Evolutionary conservation across 768 basidiomycete genomes (phyloP).

Genomic region (Imleria badia): DNA sequence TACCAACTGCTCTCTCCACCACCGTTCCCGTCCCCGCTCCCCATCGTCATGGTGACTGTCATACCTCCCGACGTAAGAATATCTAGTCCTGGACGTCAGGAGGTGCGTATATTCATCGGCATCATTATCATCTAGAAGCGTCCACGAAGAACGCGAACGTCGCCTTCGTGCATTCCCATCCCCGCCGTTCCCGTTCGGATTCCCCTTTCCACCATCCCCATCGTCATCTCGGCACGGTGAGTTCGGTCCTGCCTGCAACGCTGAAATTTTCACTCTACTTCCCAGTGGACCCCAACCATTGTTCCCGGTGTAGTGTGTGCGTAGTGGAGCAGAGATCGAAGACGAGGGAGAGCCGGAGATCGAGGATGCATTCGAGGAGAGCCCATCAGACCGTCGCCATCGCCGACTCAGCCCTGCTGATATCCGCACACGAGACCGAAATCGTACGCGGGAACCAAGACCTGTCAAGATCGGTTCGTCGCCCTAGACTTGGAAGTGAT

Average conservation of each 20-base stretch:
- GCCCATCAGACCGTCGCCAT: conserved; percentile 33
- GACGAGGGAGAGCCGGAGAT: conserved; percentile 69
- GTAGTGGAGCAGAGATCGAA: conserved; percentile 79
- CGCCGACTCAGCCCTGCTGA: conserved; percentile 62
- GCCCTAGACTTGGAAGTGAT: conserved; percentile 10
- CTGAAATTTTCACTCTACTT: conserved; percentile 45
- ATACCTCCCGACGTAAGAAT: conserved; percentile 20
- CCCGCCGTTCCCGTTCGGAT: background rate
- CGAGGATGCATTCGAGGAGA: conserved; percentile 36
- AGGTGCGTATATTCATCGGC: conserved; percentile 42
- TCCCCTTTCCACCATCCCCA: background rate
- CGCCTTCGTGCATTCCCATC: background rate
- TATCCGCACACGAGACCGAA: conserved; percentile 76
- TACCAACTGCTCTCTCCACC: conserved; percentile 44
- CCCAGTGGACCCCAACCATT: conserved; percentile 64
- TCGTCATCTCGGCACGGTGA: background rate
- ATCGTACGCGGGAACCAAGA: conserved; percentile 48
- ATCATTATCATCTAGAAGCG: conserved; percentile 12
- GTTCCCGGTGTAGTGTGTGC: conserved; percentile 50
- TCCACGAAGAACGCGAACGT: conserved; percentile 4
- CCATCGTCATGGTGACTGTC: conserved; percentile 16
- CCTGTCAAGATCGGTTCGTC: conserved; percentile 14
- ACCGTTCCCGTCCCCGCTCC: conserved; percentile 37
- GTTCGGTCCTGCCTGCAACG: conserved; percentile 7
- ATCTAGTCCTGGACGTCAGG: conserved; percentile 26